Evolutionary conservation across 2,329 filamentous ascomycete species (phyloP).

Genomic region (Nemania sp.): DNA sequence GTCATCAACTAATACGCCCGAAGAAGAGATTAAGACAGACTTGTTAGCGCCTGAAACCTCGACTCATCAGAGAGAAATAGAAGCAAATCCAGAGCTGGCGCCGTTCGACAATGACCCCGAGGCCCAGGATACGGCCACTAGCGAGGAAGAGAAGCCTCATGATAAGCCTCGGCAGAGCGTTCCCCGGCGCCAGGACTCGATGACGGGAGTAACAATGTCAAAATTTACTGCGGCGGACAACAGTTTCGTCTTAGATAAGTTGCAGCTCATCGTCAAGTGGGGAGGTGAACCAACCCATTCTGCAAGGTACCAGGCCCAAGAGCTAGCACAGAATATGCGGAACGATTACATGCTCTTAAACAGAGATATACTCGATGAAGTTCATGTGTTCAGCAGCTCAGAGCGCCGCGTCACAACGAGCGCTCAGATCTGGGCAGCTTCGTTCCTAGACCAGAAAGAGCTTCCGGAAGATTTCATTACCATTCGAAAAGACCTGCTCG

Average conservation of each 20-base stretch:
- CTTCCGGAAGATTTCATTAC: conserved; percentile 84
- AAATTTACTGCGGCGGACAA: conserved; percentile 93
- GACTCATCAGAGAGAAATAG: conserved; percentile 32
- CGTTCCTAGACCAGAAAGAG: conserved; percentile 87
- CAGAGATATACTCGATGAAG: conserved; percentile 86
- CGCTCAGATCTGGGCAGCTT: conserved; percentile 91
- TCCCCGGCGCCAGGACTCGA: conserved; percentile 76
- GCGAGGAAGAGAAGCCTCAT: conserved; percentile 29
- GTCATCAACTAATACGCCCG: conserved; percentile 35
- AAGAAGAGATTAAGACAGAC: conserved; percentile 44
- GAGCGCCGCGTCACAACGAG: conserved; percentile 93
- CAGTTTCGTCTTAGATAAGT: conserved; percentile 89
- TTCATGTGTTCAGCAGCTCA: conserved; percentile 93
- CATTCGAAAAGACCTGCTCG: conserved; percentile 90
- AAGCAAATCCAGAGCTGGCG: conserved; percentile 32
- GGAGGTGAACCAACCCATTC: conserved; percentile 97
- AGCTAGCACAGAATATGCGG: conserved; percentile 92
- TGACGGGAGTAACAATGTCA: conserved; percentile 89
- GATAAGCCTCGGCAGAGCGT: conserved; percentile 45
- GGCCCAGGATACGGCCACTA: conserved; percentile 26
- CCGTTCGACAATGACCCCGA: conserved; percentile 21
- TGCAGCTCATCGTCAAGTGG: conserved; percentile 99
- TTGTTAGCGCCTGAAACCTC: conserved; percentile 35
- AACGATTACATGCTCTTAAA: conserved; percentile 95
- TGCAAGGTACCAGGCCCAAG: conserved; percentile 92